Base-by-base conservation (phyloP, 306 rosid species). In the Betula pendula region DNA sequence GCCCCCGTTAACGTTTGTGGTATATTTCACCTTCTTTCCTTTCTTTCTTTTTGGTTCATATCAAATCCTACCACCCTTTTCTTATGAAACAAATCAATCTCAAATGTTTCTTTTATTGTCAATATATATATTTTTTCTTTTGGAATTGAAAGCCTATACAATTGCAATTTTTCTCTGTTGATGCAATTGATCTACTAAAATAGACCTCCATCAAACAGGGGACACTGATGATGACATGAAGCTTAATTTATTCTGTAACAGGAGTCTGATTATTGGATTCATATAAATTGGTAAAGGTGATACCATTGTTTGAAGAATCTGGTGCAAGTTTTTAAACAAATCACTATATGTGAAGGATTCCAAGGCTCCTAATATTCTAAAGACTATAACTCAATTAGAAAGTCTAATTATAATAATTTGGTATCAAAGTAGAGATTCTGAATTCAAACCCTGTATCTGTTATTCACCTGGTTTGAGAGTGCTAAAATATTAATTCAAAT, bases 1-100 rank as follows among this genome's bases (percentile, higher is more conserved):
- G 98, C 98, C 71, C 98, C 98, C 22, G 90, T 95, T 22, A 90
- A 95, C 81, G 88, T 95, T 51, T 95, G 98, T 55, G 98, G 98
- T 94, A 85, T 19, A 17, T 11, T 43, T 38, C 3, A 24, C 22
- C 47, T 19, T 29, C 1, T 22, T 2, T 8, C 19, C 40, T 11
- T 42, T n/a, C 1, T 20, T 81, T 58, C 19, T 19, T 75, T 31
- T 35, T 10, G 31, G 9, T 43, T 25, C 47, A 45, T 13, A 2
- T 14, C 15, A 14, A 45, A 45, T 45, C 12, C 50, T 45, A 45
- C 10, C 2, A 6, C 8, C 6, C 66, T 27, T 2, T 59, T 14
- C 17, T 25, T 4, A 3, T 59, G 19, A 6, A 27, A 59, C 24
- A 10, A 59, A 59, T 5, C 35, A 25, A 20, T 16, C 19, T 29